Conservation (phyloP, 768 basidiomycete genomes). For the Sistotremastrum niveocremeum region DNA sequence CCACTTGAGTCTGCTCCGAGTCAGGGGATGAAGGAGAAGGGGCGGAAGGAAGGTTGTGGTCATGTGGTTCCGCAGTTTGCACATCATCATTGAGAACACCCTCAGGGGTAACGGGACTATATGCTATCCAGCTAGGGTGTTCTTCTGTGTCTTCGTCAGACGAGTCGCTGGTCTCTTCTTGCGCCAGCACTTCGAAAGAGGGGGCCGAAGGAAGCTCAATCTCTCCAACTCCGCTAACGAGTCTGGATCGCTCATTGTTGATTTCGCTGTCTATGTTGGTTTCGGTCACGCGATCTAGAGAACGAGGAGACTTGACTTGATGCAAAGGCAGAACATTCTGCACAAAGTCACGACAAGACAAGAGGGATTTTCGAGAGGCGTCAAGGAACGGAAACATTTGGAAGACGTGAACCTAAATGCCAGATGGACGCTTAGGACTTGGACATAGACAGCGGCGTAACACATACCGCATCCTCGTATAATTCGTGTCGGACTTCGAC, state of each 20-base stretch:
- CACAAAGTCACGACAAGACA: constrained; percentile 60
- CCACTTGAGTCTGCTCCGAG: neutral
- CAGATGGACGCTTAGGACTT: neutral
- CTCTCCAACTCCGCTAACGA: constrained; percentile 61
- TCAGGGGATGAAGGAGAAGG: neutral
- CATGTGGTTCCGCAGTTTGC: neutral
- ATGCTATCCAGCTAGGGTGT: too few relatives aligned
- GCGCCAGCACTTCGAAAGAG: neutral
- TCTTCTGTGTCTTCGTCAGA: neutral
- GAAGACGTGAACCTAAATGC: constrained; percentile 77
- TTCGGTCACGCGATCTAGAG: constrained; percentile 42
- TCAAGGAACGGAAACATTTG: constrained; percentile 76
- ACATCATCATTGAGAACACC: constrained; percentile 8
- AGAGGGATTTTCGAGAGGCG: constrained; percentile 49
- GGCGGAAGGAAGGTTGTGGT: neutral
- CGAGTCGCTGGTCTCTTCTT: neutral
- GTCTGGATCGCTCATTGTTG: constrained; percentile 45
- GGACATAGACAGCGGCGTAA: neutral
- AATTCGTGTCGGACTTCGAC: constrained; percentile 79
- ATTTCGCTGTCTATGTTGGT: constrained; percentile 56
- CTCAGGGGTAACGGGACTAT: constrained; percentile 4
- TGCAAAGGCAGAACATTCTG: constrained; percentile 40
- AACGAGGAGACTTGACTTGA: constrained; percentile 35
- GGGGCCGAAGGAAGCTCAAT: neutral
- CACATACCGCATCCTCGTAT: constrained; percentile 78